Conservation (phyloP, 768 basidiomycete genomes). For the Mycena rebaudengoi region DNA sequence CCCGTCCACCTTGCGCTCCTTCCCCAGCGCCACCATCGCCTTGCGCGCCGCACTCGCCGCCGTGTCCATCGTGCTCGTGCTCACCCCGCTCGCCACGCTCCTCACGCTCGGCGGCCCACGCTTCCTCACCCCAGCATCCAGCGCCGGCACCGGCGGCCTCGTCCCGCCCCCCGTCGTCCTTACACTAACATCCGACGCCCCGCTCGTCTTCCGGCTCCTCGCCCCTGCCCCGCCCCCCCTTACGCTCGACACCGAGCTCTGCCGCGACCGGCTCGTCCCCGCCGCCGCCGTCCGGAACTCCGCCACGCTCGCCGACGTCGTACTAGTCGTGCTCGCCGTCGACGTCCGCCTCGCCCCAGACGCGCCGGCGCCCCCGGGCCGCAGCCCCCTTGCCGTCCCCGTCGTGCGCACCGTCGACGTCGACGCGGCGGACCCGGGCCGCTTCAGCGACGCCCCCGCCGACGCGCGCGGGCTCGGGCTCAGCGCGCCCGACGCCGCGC, state of each 20-base stretch:
- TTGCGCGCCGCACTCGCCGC: slow-evolving; percentile 40
- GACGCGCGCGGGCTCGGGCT: slow-evolving; percentile 10
- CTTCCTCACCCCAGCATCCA: slow-evolving; percentile 42
- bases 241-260: slow-evolving; percentile 43
- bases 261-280: slow-evolving; percentile 41
- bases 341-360: slow-evolving; percentile 8
- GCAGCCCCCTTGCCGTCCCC: slow-evolving; percentile 6
- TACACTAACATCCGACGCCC: slow-evolving; percentile 25
- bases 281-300: slow-evolving; percentile 37
- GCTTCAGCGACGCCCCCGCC: neutral
- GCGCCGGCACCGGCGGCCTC: slow-evolving; percentile 33
- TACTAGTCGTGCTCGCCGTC: slow-evolving; percentile 20
- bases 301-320: slow-evolving; percentile 14
- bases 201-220: slow-evolving; percentile 22
- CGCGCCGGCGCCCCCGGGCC: slow-evolving; percentile 3
- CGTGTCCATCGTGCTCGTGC: slow-evolving; percentile 31
- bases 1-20: slow-evolving; percentile 29
- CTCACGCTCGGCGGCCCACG: slow-evolving; percentile 34
- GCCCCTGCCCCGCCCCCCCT: slow-evolving; percentile 18
- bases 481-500: neutral
- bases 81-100: slow-evolving; percentile 30
- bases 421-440: slow-evolving; percentile 20
- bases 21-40: slow-evolving; percentile 27
- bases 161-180: slow-evolving; percentile 18
- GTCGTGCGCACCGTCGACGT: slow-evolving; percentile 31